Evolutionary conservation across 805 yeast genomes (phyloP).

Genomic region (Yamadazyma kitorensis): DNA sequence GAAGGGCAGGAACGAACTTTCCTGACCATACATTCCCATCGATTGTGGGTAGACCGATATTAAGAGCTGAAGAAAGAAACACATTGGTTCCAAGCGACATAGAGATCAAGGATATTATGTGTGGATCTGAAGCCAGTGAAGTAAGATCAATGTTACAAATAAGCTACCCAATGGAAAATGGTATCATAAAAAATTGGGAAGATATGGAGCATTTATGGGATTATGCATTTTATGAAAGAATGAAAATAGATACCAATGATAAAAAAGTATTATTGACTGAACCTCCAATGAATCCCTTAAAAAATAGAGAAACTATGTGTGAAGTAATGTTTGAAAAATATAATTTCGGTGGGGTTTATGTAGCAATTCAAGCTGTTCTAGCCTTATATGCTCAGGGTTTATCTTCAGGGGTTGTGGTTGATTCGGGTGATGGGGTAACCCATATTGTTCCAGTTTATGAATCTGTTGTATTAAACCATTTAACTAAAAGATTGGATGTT

Average conservation of each 20-base stretch:
- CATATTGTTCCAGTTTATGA: slow-evolving; percentile 98
- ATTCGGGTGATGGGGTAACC: slow-evolving; percentile 98
- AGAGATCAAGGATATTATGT: slow-evolving; percentile 94
- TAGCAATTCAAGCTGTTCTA: slow-evolving; percentile 96
- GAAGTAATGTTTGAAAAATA: slow-evolving; percentile 91
- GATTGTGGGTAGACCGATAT: slow-evolving; percentile 94
- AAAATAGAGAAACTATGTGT: slow-evolving; percentile 88
- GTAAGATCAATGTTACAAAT: slow-evolving; percentile 88
- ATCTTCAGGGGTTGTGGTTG: slow-evolving; percentile 96
- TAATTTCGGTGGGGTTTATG: slow-evolving; percentile 88
- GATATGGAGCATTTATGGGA: slow-evolving; percentile 99
- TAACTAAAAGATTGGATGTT: slow-evolving; percentile 88
- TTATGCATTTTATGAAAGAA: slow-evolving; percentile 88
- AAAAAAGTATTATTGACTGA: slow-evolving; percentile 87
- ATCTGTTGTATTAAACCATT: slow-evolving; percentile 91
- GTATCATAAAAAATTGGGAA: slow-evolving; percentile 96
- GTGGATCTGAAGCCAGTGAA: slow-evolving; percentile 92
- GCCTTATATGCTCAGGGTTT: slow-evolving; percentile 97
- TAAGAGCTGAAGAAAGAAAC: slow-evolving; percentile 92
- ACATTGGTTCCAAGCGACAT: slow-evolving; percentile 50
- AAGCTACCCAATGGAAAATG: slow-evolving; percentile 98
- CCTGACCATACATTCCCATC: slow-evolving; percentile 98
- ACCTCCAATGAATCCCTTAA: slow-evolving; percentile 96
- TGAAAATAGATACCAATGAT: slow-evolving; percentile 73
- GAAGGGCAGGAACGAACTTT: slow-evolving; percentile 94